Percentiles rank a stretch among this genome's conserved stretches.
phyloP scores from a whole-genome alignment of 805 yeast species.

The Diddensiella transvaalensis region DNA sequence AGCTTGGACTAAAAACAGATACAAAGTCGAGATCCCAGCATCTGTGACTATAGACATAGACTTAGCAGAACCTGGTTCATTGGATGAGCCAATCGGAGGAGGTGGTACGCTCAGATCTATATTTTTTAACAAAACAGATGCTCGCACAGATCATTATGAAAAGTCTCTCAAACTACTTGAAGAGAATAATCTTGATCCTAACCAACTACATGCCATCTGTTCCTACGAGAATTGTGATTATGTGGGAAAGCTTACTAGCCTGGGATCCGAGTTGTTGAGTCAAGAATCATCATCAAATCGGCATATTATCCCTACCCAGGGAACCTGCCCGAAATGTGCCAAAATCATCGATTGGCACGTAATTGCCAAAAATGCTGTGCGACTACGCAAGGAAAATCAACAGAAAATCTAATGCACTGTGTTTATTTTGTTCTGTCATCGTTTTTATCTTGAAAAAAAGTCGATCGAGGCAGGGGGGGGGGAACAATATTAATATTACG shows the following conservation, averaged over 20 bases:
- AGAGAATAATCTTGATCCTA: background rate
- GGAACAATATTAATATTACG: too few relatives aligned
- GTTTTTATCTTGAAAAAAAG: too few relatives aligned
- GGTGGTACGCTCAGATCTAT: constrained; percentile 14
- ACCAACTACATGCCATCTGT: constrained; percentile 10
- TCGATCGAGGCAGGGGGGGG: too few relatives aligned
- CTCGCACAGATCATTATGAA: background rate
- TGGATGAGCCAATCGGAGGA: constrained; percentile 15
- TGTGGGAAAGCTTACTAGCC: constrained; percentile 4
- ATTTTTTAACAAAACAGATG: constrained; percentile 2
- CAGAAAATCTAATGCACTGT: background rate
- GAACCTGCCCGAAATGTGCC: constrained; percentile 18
- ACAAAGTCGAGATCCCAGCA: constrained; percentile 18
- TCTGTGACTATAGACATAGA: constrained; percentile 12
- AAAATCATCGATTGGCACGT: constrained; percentile 12
- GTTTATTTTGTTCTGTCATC: background rate
- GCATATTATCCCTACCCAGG: constrained; percentile 15
- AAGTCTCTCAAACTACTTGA: background rate
- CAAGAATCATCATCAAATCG: background rate
- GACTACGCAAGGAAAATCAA: background rate
- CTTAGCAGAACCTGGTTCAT: constrained; percentile 1
- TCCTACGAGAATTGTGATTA: constrained; percentile 9
- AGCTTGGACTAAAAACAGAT: constrained; percentile 29
- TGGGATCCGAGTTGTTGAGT: constrained; percentile 10
- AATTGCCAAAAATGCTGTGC: constrained; percentile 11